These are phyloP conservation scores for Halophytophthora polymorphica DNA, from an alignment of 352 stramenopile genomes.

Conservation along the genomic window DNA sequence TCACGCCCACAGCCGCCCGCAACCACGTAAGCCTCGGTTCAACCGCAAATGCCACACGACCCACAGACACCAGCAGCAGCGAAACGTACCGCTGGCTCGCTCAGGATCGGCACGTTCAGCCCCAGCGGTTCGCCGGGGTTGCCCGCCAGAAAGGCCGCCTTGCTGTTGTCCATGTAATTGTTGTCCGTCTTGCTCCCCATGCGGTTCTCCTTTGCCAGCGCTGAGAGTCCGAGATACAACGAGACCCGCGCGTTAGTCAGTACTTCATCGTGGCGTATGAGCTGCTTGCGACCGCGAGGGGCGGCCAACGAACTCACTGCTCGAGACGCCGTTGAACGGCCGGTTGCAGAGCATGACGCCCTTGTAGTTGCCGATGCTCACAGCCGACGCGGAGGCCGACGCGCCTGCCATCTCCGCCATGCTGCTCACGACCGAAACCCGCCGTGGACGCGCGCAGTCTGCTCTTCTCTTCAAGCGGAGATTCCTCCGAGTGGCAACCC, in stretches of 20 bases:
- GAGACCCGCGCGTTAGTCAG: too few relatives aligned
- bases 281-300: too few relatives aligned
- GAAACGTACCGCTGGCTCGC: slow-evolving; percentile 50
- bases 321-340: slow-evolving; percentile 88
- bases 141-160: slow-evolving; percentile 68
- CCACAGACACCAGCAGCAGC: not conserved
- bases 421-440: not conserved
- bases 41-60: slow-evolving; percentile 2
- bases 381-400: slow-evolving; percentile 23
- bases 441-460: slow-evolving; percentile 10
- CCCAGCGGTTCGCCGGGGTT: slow-evolving; percentile 67
- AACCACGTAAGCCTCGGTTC: not conserved
- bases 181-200: slow-evolving; percentile 35
- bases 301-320: slow-evolving; percentile 42
- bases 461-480: slow-evolving; percentile 1
- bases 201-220: slow-evolving; percentile 51
- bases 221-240: slow-evolving; percentile 16
- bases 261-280: too few relatives aligned
- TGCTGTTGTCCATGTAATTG: slow-evolving; percentile 43
- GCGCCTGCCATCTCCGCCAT: slow-evolving; percentile 31
- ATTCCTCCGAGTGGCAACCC: slow-evolving; percentile 2
- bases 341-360: slow-evolving; percentile 95
- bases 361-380: slow-evolving; percentile 94
- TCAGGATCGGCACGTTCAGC: slow-evolving; percentile 80
- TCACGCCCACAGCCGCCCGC: not conserved